A percentile compares a stretch with the other conserved stretches of the same genome.
Conservation (phyloP, 78 protist species). For the Mastigamoeba balamuthi region DNA sequence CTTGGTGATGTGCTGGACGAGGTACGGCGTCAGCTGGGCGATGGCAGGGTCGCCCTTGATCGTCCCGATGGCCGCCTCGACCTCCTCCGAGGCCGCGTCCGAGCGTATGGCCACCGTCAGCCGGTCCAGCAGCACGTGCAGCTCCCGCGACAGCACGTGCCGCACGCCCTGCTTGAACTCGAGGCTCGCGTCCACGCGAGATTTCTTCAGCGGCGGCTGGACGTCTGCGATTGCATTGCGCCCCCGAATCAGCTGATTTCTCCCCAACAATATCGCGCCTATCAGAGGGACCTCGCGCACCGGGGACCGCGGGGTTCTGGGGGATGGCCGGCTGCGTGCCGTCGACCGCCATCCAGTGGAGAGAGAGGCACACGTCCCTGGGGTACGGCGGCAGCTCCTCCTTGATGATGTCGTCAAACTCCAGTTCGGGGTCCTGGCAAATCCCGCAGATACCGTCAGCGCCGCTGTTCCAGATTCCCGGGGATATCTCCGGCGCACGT, state of each 20-base stretch:
- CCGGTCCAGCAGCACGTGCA: slow-evolving; percentile 24
- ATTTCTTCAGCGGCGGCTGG: background rate
- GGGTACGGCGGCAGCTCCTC: background rate
- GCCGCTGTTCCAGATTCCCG: too few species aligned
- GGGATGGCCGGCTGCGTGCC: slow-evolving; percentile 65
- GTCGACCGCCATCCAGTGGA: slow-evolving; percentile 71
- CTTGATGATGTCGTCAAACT: background rate
- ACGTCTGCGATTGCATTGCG: background rate
- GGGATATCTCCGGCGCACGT: too few species aligned
- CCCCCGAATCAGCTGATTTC: background rate
- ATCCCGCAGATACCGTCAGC: too few species aligned
- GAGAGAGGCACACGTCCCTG: background rate
- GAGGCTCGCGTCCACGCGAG: too few species aligned
- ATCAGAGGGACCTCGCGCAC: background rate
- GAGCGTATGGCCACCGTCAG: too few species aligned
- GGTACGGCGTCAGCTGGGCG: slow-evolving; percentile 61
- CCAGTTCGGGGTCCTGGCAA: background rate
- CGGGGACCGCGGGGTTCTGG: slow-evolving; percentile 35
- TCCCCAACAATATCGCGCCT: background rate
- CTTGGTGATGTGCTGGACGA: slow-evolving; percentile 38
- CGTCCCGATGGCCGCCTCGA: slow-evolving; percentile 10
- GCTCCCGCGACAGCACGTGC: slow-evolving; percentile 56
- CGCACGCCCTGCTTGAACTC: slow-evolving; percentile 14
- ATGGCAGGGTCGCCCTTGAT: slow-evolving; percentile 43
- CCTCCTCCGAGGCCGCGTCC: background rate